Conservation (phyloP, 352 stramenopile genomes). For the Phytophthora cactorum region DNA sequence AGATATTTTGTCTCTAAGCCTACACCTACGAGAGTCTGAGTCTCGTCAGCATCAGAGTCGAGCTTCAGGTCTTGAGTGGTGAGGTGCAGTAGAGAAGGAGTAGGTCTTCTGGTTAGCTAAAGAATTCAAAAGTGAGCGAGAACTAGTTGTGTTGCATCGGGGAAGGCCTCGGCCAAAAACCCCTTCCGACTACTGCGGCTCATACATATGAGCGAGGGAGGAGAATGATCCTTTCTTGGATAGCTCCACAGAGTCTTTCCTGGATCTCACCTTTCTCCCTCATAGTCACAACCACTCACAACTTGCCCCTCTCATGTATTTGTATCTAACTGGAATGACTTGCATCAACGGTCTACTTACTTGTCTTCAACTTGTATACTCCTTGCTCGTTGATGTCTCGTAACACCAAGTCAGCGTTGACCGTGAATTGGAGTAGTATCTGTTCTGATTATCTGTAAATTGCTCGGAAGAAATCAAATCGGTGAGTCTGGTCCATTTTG, state of each 20-base stretch:
- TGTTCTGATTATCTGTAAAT: no score
- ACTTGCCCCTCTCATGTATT: background rate
- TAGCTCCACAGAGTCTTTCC: background rate
- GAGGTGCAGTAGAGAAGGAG: background rate
- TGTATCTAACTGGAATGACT: background rate
- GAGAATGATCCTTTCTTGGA: background rate
- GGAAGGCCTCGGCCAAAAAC: background rate
- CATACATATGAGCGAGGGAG: background rate
- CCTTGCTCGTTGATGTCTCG: background rate
- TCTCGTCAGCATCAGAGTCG: background rate
- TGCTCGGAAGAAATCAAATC: no score
- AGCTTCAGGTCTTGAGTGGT: background rate
- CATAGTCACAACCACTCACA: background rate
- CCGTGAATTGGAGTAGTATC: no score
- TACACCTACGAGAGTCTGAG: no score
- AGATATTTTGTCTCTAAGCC: no score
- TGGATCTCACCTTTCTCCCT: background rate
- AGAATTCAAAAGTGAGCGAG: background rate
- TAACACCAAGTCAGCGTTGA: background rate
- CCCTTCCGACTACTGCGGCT: background rate
- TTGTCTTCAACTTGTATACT: background rate
- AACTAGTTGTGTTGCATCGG: background rate
- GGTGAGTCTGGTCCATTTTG: no score
- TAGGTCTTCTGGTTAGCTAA: background rate
- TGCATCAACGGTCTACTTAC: background rate